phyloP scores from a whole-genome alignment of 192 early-diverging fungal genomes.

The Mortierella hygrophila region DNA sequence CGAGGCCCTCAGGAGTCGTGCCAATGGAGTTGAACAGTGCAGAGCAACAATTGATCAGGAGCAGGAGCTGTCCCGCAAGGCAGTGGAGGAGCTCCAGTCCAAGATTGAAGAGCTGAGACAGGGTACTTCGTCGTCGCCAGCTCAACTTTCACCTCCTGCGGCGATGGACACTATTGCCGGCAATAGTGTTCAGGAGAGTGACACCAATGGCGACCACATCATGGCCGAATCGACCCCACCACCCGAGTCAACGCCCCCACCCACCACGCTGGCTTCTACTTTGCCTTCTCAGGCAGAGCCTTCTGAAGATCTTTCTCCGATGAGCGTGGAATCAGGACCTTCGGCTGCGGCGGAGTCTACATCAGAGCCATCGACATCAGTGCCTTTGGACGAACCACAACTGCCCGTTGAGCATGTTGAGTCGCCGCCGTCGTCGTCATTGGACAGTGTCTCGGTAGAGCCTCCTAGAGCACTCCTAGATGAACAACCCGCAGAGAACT shows the following conservation, averaged over 20 bases:
- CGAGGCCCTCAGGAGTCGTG: conserved; percentile 27
- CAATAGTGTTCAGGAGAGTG: neutral
- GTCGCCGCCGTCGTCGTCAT: neutral
- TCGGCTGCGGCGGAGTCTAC: neutral
- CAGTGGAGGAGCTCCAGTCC: conserved; percentile 15
- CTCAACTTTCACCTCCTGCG: neutral
- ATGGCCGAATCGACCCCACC: neutral
- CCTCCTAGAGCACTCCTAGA: neutral
- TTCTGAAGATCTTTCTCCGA: neutral
- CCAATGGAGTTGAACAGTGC: conserved; percentile 9
- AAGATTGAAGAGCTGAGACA: conserved; percentile 21
- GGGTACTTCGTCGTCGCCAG: neutral
- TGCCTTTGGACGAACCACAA: neutral
- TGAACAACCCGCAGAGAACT: neutral
- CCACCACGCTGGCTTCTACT: neutral
- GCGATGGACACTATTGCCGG: neutral
- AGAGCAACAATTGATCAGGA: conserved; percentile 29
- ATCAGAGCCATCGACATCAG: neutral
- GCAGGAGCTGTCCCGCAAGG: conserved; percentile 1
- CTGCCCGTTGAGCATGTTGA: neutral
- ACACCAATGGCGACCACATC: neutral
- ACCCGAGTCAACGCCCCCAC: neutral
- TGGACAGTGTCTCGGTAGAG: neutral
- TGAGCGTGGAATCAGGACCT: neutral
- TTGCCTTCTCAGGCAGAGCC: neutral